phyloP scores from a whole-genome alignment of 441 rosid species.

The Sinapis alba region DNA sequence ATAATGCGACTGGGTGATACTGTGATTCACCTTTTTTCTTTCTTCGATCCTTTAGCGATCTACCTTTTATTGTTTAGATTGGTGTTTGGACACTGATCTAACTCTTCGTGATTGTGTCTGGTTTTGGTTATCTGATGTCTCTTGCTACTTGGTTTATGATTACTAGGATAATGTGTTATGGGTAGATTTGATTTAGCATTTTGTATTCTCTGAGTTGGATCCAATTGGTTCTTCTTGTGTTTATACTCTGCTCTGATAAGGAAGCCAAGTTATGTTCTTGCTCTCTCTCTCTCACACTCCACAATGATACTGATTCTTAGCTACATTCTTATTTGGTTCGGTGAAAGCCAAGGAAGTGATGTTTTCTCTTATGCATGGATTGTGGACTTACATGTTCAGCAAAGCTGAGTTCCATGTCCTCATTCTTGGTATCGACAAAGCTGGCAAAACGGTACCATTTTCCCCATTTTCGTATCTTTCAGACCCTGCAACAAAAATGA shows the following conservation, averaged over 20 bases:
- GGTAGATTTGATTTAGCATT: constrained; percentile 14
- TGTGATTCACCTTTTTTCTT: not conserved
- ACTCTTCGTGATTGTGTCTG: not conserved
- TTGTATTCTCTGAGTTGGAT: constrained; percentile 9
- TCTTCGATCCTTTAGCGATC: constrained; percentile 16
- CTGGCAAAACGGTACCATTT: constrained; percentile 86
- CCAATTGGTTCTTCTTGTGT: constrained; percentile 4
- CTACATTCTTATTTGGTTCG: constrained; percentile 1
- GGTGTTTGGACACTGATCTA: constrained; percentile 1
- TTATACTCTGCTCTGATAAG: not conserved
- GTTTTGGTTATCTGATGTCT: constrained; percentile 5
- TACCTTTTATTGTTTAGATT: not conserved
- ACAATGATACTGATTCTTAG: constrained; percentile 17
- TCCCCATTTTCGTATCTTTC: not conserved
- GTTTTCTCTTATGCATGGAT: constrained; percentile 97
- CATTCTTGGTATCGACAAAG: constrained; percentile 96
- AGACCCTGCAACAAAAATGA: not conserved
- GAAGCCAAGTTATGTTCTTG: not conserved
- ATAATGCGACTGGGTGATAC: not conserved
- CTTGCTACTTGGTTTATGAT: not conserved
- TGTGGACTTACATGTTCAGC: constrained; percentile 82
- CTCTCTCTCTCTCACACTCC: not conserved
- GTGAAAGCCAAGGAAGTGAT: constrained; percentile 50
- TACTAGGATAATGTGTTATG: not conserved
- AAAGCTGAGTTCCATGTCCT: constrained; percentile 93